A percentile compares a stretch with the other conserved stretches of the same genome.
These are phyloP conservation scores for Aspergillus persii DNA, from an alignment of 2,329 filamentous ascomycete genomes.

Conservation along the genomic window DNA sequence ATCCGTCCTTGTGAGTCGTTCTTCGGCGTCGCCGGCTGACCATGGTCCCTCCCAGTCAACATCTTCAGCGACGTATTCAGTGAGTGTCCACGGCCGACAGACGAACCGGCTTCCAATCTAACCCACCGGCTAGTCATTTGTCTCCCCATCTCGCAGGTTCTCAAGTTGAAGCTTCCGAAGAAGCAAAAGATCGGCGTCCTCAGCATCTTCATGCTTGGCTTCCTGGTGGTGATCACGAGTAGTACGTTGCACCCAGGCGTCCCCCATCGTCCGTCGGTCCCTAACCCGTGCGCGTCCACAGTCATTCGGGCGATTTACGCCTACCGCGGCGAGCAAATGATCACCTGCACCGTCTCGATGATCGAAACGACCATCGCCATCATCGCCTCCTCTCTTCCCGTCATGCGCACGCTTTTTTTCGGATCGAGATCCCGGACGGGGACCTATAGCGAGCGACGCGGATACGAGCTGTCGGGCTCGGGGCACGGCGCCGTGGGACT, in stretches of 20 bases:
- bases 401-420: conserved; percentile 25
- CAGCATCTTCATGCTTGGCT: conserved; percentile 19
- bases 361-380: conserved; percentile 22
- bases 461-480: conserved; percentile 19
- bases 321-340: conserved; percentile 20
- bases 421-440: conserved; percentile 20
- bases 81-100: neutral
- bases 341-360: conserved; percentile 26
- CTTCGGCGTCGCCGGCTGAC: neutral
- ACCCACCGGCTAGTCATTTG: conserved; percentile 15
- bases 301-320: conserved; percentile 24
- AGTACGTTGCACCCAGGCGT: conserved; percentile 12
- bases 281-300: neutral
- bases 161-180: conserved; percentile 16
- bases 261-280: neutral
- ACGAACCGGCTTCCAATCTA: neutral
- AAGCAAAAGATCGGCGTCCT: conserved; percentile 20
- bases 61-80: conserved; percentile 21
- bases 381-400: conserved; percentile 18
- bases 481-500: conserved; percentile 4
- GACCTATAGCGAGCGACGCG: conserved; percentile 17
- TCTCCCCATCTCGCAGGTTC: conserved; percentile 20
- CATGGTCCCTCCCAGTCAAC: conserved; percentile 11
- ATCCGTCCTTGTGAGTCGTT: too few relatives aligned
- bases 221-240: conserved; percentile 18